phyloP scores from a whole-genome alignment of 306 rosid species.

The Senna tora region DNA sequence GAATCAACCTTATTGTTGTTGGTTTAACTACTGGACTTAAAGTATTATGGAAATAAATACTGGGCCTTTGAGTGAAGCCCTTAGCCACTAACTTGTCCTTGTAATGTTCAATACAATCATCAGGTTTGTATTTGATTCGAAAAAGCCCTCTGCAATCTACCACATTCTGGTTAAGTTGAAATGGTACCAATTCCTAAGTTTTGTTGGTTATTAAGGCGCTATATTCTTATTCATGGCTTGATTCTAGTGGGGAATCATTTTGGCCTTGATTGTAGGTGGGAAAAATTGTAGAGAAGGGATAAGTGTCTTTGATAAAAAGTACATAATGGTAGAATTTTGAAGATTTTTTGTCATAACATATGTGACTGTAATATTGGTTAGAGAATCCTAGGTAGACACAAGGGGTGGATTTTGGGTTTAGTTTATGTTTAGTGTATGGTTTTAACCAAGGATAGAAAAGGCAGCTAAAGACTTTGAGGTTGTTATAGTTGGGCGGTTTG shows the following conservation, averaged over 20 bases:
- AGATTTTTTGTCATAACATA: neutral
- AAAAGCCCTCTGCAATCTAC: neutral
- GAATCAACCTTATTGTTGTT: neutral
- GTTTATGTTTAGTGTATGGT: neutral
- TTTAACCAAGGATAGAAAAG: neutral
- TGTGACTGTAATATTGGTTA: too few species aligned
- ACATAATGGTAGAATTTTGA: neutral
- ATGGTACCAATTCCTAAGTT: neutral
- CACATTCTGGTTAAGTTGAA: too few species aligned
- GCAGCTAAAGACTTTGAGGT: neutral
- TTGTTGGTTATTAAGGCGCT: too few species aligned
- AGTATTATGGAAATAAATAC: neutral
- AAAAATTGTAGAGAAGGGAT: neutral
- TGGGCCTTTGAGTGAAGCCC: neutral
- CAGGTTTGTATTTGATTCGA: neutral
- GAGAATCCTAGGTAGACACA: neutral
- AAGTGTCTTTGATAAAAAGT: too few species aligned
- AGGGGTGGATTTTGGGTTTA: neutral
- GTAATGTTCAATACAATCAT: neutral
- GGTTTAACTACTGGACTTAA: neutral
- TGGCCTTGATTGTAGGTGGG: neutral
- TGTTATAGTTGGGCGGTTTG: neutral
- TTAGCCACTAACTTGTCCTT: neutral
- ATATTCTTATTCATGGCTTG: neutral
- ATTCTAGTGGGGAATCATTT: neutral